Evolutionary conservation across 345 rosid genomes (phyloP), one percentile per base, ranked within the genome.

Genomic region (Lepidium sativum): DNA sequence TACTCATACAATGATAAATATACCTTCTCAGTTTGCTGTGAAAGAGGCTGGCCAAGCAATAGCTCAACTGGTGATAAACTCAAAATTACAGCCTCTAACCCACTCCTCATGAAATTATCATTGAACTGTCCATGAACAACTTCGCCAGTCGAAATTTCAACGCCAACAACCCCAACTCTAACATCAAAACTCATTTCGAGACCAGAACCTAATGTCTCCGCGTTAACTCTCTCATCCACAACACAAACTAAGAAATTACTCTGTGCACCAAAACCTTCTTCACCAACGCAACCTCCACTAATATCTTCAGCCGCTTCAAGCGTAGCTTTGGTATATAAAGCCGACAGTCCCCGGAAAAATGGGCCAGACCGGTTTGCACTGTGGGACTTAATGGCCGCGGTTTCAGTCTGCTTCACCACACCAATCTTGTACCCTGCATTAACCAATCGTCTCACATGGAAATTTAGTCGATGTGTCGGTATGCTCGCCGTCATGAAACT

Each of bases 361-460:
- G 98, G 97, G 0, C 96, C 97, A 2, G 51, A 6, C 20, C 75
- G 73, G 29, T 82, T 85, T 0, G 82, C 68, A 32, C 98, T 84
- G 15, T 84, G 97, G 2, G 98, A 81, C 75, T 92, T 92, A 15
- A 89, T 89, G 0, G 97, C 94, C 0, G 98, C 96, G 0, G 96
- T 92, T 75, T 92, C 98, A 0, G 98, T 92, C 87, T 92, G 97
- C 68, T 89, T 89, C 48, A 92, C 97, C 21, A 92, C 97, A 57
- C 97, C 98, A 25, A 92, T 85, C 80, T 87, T 92, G 65, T 87
- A 78, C 2, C 98, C 97, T 4, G 88, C 96, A 40, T 80, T 80
- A 6, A 92, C 98, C 49, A 92, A 75, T 66, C 98, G 82, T 62
- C 95, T 83, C 67, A 87, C 86, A 21, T 92, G 91, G 64, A 92